These are phyloP conservation scores for Epithele typhae DNA, from an alignment of 768 basidiomycete species.

Conservation along the genomic window DNA sequence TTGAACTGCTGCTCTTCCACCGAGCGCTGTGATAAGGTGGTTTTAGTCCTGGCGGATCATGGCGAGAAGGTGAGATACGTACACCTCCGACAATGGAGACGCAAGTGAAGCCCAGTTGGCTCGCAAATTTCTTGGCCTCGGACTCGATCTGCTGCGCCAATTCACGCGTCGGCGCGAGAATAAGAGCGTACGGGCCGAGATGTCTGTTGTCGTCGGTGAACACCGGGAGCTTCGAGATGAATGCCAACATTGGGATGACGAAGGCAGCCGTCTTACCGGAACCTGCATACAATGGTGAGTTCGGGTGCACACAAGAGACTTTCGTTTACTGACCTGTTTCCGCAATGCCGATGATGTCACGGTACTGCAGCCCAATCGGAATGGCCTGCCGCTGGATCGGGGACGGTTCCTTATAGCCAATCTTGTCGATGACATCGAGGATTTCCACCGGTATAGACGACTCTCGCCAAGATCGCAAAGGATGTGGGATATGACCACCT, in stretches of 20 bases:
- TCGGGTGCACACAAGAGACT: constrained; percentile 1
- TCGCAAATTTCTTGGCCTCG: constrained; percentile 89
- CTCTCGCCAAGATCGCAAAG: constrained; percentile 89
- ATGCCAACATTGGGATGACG: constrained; percentile 95
- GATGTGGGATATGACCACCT: constrained; percentile 94
- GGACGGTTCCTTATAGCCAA: constrained; percentile 97
- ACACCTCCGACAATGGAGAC: constrained; percentile 99
- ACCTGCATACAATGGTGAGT: constrained; percentile 42
- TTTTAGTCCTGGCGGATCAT: background rate
- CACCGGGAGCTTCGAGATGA: constrained; percentile 81
- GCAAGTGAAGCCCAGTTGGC: constrained; percentile 85
- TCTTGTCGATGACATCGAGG: constrained; percentile 77
- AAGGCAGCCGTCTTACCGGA: constrained; percentile 99
- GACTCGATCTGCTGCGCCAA: constrained; percentile 95
- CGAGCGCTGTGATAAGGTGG: constrained; percentile 49
- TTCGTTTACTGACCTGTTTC: constrained; percentile 86
- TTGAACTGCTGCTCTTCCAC: constrained; percentile 99
- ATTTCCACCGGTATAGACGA: constrained; percentile 77
- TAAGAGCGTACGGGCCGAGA: constrained; percentile 89
- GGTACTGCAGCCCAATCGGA: constrained; percentile 94
- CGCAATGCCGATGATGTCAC: constrained; percentile 97
- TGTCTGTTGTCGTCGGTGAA: constrained; percentile 93
- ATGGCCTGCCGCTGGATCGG: constrained; percentile 98
- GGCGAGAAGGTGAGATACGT: constrained; percentile 27
- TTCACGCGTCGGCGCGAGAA: constrained; percentile 96